These are phyloP conservation scores for Gossypium australe DNA, from an alignment of 345 rosid species.

Conservation along the genomic window DNA sequence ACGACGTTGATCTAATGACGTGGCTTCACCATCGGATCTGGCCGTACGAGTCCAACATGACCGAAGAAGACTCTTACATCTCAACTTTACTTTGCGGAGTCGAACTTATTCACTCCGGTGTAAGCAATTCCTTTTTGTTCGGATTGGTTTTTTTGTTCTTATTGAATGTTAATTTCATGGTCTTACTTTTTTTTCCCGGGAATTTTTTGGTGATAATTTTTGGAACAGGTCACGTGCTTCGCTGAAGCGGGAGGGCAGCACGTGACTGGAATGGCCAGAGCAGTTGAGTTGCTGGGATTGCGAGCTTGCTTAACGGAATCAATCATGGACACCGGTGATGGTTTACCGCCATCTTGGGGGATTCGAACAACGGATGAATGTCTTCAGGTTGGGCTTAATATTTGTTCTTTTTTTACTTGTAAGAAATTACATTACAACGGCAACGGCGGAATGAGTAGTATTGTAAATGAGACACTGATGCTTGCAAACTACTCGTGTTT, in stretches of 20 bases:
- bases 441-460: too few species aligned
- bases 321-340: slow-evolving; percentile 58
- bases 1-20: slow-evolving; percentile 57
- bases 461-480: too few species aligned
- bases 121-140: slow-evolving; percentile 13
- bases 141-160: background rate
- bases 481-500: too few species aligned
- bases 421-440: too few species aligned
- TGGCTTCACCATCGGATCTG: slow-evolving; percentile 65
- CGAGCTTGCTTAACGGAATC: slow-evolving; percentile 65
- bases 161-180: background rate
- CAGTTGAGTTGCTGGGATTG: slow-evolving; percentile 55
- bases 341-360: slow-evolving; percentile 62
- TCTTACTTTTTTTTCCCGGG: background rate
- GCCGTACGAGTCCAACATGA: slow-evolving; percentile 71
- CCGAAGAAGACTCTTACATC: slow-evolving; percentile 55
- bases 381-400: slow-evolving; percentile 40
- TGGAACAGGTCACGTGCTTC: slow-evolving; percentile 58
- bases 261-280: slow-evolving; percentile 57
- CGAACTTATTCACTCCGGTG: slow-evolving; percentile 66
- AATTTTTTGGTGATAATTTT: background rate
- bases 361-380: slow-evolving; percentile 46
- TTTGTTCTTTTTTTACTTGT: too few species aligned
- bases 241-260: slow-evolving; percentile 83
- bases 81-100: slow-evolving; percentile 65